phyloP scores from a whole-genome alignment of 1,284 basidiomycete genomes.

The Malassezia nana region DNA sequence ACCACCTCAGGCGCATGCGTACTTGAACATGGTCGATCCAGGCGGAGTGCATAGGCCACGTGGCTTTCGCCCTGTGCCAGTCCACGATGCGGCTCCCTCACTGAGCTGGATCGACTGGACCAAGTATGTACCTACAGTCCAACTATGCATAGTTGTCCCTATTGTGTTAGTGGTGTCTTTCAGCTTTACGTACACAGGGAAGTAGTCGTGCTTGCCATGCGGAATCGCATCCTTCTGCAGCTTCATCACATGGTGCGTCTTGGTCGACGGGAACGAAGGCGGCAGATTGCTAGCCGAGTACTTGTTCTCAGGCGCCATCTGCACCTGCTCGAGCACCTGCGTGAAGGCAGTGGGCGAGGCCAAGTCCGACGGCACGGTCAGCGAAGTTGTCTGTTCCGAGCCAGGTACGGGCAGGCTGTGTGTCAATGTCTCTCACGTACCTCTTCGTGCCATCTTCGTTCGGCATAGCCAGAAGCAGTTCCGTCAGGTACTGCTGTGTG shows the following conservation, averaged over 20 bases:
- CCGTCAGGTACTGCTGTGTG: constrained; percentile 52
- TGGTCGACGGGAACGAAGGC: constrained; percentile 41
- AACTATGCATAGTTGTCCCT: constrained; percentile 27
- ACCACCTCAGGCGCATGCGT: not conserved
- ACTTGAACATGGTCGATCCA: constrained; percentile 14
- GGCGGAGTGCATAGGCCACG: not conserved
- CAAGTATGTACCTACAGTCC: not conserved
- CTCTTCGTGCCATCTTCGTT: constrained; percentile 50
- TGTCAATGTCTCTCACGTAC: constrained; percentile 18
- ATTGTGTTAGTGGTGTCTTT: not conserved
- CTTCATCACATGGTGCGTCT: constrained; percentile 41
- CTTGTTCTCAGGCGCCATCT: constrained; percentile 22
- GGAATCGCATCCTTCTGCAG: constrained; percentile 44
- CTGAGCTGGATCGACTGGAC: too few relatives aligned
- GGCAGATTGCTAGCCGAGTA: constrained; percentile 41
- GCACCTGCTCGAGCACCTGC: constrained; percentile 42
- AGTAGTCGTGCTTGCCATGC: constrained; percentile 39
- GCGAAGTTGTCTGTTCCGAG: constrained; percentile 26
- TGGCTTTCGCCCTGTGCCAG: not conserved
- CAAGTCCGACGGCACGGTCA: constrained; percentile 40
- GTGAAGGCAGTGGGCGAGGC: constrained; percentile 45
- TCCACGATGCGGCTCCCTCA: not conserved
- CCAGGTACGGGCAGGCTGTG: constrained; percentile 19
- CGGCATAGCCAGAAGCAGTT: constrained; percentile 71
- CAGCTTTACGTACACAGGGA: constrained; percentile 30